Base-by-base conservation (phyloP, 495 filamentous ascomycete species). In the Hypoxylon rickii region DNA sequence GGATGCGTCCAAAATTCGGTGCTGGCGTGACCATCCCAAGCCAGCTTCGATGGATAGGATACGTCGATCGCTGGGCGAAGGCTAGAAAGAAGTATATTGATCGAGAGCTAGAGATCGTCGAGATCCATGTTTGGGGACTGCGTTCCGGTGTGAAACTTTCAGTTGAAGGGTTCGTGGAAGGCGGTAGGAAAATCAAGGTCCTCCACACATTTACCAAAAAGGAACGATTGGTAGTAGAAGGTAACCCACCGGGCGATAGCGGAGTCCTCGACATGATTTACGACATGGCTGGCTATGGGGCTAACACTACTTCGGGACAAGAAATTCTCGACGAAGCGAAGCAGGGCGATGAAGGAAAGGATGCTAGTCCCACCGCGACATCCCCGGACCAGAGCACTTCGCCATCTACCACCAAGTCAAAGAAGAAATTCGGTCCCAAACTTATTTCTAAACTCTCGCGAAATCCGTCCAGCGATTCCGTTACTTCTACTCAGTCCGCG, bases 11-110 rank as follows among this genome's bases (percentile, higher is more conserved):
- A 3, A 87, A 87, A 1, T 96, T 96, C 66, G 94, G 94, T 1
- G 78, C 83, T 32, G 94, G 94, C 1, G 87, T 98, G n/a, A 91
- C 86, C 32, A 97, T 98, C 39, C 91, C 91, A 0, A 93, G 89
- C 60, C 94, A 98, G 72, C 67, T 92, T 54, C 77, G 94, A 8
- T 97, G 89, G 84, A 77, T 97, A 7, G 77, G 79, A n/a, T 98
- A 98, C 70, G 88, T 96, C 17, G 89, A 96, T 66, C 80, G 85
- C 22, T 97, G 94, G 94, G 76, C 88, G 11, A 70, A 67, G 43
- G 70, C 79, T 45, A 82, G 73, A 6, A 96, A 96, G 73, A 74
- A 79, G 21, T 98, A 97, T 62, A 76, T 94, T 2, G 93, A 96
- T 63, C 77, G 90, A 21, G 79, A 83, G 44, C 80, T 96, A 18